phyloP scores from a whole-genome alignment of 768 basidiomycete species.

The Nidularia pulvinata region DNA sequence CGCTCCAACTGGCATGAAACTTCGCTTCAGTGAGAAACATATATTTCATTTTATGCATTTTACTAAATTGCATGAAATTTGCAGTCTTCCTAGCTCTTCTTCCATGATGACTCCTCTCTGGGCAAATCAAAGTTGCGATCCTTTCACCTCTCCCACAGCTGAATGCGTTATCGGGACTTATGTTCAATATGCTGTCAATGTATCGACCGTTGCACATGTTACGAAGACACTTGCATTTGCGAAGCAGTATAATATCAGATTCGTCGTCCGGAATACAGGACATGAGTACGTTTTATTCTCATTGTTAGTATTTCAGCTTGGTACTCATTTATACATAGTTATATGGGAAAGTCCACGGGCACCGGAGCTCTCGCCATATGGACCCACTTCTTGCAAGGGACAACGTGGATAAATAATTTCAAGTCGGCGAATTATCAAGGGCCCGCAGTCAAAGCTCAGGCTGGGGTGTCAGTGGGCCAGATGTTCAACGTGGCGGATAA shows the following conservation, averaged over 20 bases:
- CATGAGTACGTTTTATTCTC: background rate
- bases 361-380: background rate
- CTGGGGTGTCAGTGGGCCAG: background rate
- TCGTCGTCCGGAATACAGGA: background rate
- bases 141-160: slow-evolving; percentile 6
- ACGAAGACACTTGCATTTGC: background rate
- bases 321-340: background rate
- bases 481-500: background rate
- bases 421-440: background rate
- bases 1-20: background rate
- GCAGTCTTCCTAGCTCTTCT: slow-evolving; percentile 5
- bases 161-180: slow-evolving; percentile 11
- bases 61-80: background rate
- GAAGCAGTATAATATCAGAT: background rate
- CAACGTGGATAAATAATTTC: background rate
- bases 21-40: background rate
- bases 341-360: background rate
- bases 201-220: background rate
- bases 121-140: slow-evolving; percentile 15
- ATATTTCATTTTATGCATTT: background rate
- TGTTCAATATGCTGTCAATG: slow-evolving; percentile 9
- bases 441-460: background rate
- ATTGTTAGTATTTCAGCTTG: background rate
- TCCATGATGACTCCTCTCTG: slow-evolving; percentile 15
- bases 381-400: background rate